Evolutionary conservation across 257 asterid species (phyloP).

Genomic region (Solanum piurae): DNA sequence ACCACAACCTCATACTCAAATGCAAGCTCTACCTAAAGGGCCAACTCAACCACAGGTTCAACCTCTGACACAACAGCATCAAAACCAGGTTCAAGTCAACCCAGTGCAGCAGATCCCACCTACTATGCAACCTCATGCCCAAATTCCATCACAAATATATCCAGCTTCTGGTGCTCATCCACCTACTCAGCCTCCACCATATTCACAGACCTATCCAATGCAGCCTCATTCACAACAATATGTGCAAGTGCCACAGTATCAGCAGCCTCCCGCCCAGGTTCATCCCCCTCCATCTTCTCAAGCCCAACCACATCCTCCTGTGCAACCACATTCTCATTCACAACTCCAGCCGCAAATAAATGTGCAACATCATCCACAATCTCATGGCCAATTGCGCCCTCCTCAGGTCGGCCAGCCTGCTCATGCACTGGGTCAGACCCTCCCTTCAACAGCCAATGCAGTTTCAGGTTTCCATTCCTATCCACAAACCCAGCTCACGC

Average conservation of each 20-base stretch:
- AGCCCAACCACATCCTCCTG: constrained; percentile 28
- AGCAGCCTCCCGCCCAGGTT: constrained; percentile 35
- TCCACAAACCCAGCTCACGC: constrained; percentile 48
- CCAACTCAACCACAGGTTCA: constrained; percentile 18
- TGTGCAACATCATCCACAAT: constrained; percentile 24
- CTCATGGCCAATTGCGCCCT: constrained; percentile 32
- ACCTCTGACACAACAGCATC: constrained; percentile 8
- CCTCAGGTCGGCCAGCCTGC: constrained; percentile 44
- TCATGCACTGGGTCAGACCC: constrained; percentile 26
- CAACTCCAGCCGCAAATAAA: constrained; percentile 42
- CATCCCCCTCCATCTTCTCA: constrained; percentile 33
- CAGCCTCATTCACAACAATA: constrained; percentile 43
- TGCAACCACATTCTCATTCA: constrained; percentile 15
- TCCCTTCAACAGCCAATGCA: constrained; percentile 34
- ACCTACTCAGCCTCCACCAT: constrained; percentile 35
- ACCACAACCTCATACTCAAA: constrained; percentile 8
- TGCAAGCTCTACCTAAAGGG: constrained; percentile 17
- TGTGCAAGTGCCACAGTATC: constrained; percentile 45
- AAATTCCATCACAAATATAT: constrained; percentile 29
- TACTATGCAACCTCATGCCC: constrained; percentile 33
- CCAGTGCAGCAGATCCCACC: constrained; percentile 29
- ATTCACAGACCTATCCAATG: constrained; percentile 26
- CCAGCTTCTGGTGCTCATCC: constrained; percentile 33
- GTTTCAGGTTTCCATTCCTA: constrained; percentile 60
- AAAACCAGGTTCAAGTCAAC: constrained; percentile 31